Conservation (phyloP, 257 asterid genomes). For the Catharanthus roseus region DNA sequence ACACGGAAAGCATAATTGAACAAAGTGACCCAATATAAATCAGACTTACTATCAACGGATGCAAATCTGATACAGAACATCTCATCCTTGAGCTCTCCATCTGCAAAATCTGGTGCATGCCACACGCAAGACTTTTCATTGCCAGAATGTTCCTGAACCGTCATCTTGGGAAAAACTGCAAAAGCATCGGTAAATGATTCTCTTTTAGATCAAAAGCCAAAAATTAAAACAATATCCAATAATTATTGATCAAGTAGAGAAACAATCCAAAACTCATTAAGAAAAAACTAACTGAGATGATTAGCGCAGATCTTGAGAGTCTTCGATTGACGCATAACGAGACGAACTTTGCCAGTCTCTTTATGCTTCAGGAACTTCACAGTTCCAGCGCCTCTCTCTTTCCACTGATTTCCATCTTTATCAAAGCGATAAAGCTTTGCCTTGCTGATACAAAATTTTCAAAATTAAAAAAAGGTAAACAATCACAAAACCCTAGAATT, state of each 20-base stretch:
- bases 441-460: constrained; percentile 22
- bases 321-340: constrained; percentile 47
- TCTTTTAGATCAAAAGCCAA: constrained; percentile 14
- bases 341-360: constrained; percentile 42
- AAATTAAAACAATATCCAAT: not conserved
- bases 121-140: constrained; percentile 49
- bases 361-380: constrained; percentile 45
- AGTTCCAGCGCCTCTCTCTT: constrained; percentile 50
- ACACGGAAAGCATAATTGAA: not conserved
- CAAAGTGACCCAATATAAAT: not conserved
- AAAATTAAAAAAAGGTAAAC: not conserved
- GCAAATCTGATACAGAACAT: constrained; percentile 45
- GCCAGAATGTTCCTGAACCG: constrained; percentile 46
- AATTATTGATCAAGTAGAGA: not conserved
- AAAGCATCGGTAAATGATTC: not conserved
- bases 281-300: constrained; percentile 33
- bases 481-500: constrained; percentile 14
- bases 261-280: not conserved
- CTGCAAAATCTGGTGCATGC: constrained; percentile 51
- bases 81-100: constrained; percentile 47
- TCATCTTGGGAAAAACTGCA: constrained; percentile 37
- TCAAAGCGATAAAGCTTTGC: constrained; percentile 49
- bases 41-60: constrained; percentile 39
- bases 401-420: constrained; percentile 47
- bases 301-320: constrained; percentile 55